These are phyloP conservation scores for Dactylellina sp. DNA, from an alignment of 2,329 filamentous ascomycete species.

Conservation along the genomic window DNA sequence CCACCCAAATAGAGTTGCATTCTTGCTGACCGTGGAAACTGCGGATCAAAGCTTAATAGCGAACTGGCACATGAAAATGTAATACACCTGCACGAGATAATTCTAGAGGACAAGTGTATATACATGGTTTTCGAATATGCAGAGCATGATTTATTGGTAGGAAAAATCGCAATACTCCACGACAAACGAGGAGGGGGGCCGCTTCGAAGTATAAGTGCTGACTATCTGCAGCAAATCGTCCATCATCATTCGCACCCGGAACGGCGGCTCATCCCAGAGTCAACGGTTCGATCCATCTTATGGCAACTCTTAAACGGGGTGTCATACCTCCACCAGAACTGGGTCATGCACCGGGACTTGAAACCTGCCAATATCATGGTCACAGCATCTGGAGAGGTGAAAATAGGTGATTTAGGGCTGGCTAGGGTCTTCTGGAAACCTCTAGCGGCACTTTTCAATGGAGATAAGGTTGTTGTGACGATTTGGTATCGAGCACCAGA, in stretches of 20 bases:
- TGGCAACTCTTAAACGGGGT: slow-evolving; percentile 95
- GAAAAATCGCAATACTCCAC: background rate
- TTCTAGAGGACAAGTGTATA: slow-evolving; percentile 98
- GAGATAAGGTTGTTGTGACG: slow-evolving; percentile 97
- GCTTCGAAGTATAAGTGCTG: background rate
- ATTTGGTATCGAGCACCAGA: slow-evolving; percentile 99
- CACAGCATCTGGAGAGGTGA: slow-evolving; percentile 86
- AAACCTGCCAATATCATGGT: slow-evolving; percentile 99
- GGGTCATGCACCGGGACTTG: slow-evolving; percentile 95
- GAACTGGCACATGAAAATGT: slow-evolving; percentile 90
- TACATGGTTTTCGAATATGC: slow-evolving; percentile 99
- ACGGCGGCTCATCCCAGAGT: slow-evolving; percentile 86
- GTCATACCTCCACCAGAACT: slow-evolving; percentile 93
- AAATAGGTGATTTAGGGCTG: slow-evolving; percentile 92
- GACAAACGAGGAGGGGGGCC: background rate
- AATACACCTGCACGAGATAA: slow-evolving; percentile 91
- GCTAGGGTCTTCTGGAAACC: slow-evolving; percentile 95
- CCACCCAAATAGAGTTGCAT: background rate
- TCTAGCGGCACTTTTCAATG: slow-evolving; percentile 87
- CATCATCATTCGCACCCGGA: slow-evolving; percentile 81
- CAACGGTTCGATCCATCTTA: slow-evolving; percentile 91
- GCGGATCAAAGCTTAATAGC: slow-evolving; percentile 74
- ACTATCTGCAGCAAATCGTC: slow-evolving; percentile 77
- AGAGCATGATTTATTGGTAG: slow-evolving; percentile 85
- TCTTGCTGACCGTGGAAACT: no score